These are phyloP conservation scores for Apiospora aurea DNA, from an alignment of 2,329 filamentous ascomycete genomes.

Conservation along the genomic window DNA sequence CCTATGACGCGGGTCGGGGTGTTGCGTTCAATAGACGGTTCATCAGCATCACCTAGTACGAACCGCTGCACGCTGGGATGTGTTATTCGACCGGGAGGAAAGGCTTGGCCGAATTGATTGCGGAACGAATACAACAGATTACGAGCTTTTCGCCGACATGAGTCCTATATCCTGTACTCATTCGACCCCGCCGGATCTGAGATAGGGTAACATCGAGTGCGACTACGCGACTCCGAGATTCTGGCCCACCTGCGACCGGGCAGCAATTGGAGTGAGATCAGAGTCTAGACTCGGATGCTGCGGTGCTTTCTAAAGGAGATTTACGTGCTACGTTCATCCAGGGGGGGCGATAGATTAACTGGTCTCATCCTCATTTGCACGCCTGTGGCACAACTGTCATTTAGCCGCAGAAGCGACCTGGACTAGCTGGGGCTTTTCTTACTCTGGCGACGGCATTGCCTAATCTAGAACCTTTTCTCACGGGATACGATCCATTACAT, in stretches of 20 bases:
- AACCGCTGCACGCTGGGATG: neutral
- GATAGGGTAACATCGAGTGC: neutral
- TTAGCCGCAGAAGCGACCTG: slow-evolving; percentile 18
- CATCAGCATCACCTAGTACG: neutral
- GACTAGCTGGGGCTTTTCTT: slow-evolving; percentile 24
- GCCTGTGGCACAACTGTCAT: neutral
- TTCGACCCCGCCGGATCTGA: too few relatives aligned
- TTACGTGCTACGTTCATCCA: neutral
- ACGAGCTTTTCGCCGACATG: neutral
- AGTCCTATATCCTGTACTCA: too few relatives aligned
- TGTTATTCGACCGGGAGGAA: neutral
- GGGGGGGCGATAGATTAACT: neutral
- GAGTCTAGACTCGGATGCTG: neutral
- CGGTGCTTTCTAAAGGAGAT: neutral
- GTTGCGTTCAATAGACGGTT: neutral
- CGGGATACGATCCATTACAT: neutral
- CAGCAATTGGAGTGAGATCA: neutral
- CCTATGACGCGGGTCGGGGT: neutral
- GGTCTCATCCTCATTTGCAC: slow-evolving; percentile 16
- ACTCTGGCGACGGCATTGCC: slow-evolving; percentile 26
- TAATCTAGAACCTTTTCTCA: slow-evolving; percentile 31
- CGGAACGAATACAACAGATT: neutral
- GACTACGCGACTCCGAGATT: neutral
- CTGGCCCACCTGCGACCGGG: neutral
- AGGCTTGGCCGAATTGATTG: neutral